Evolutionary conservation across 768 basidiomycete genomes (phyloP), one percentile per base, ranked within the genome.

Genomic region (Holtermannia corniformis): DNA sequence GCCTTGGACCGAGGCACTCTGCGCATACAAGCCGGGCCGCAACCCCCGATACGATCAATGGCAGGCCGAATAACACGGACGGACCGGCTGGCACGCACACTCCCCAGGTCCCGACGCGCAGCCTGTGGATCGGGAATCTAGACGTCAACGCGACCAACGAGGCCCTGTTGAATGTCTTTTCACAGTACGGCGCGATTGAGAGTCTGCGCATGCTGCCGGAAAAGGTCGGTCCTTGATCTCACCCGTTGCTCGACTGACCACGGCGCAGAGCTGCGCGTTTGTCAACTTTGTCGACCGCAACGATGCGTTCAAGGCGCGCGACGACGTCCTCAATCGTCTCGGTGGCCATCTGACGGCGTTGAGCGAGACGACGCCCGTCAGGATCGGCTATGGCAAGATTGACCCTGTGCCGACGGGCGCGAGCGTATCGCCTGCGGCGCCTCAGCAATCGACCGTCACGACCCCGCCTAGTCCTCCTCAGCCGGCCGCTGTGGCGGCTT

Each of bases 371-470:
- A 89, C 91, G 71, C 89, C 88, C 1, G 93, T 99, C 49, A 84
- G 95, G 44, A 92, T 99, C 65, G 95, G 95, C 1, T 99, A 95
- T 68, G 95, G 93, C 22, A 99, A 97, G 71, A 90, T 90, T 1
- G 92, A 96, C 65, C 92, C 90, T 61, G 93, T 89, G 3, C 93
- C 93, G 25, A 83, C 87, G 40, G 67, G 64, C 21, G 32, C 32
- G 16, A 37, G 32, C 32, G 32, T 37, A 7, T 37, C 32, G 32
- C 32, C 32, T 7, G 16, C 7, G 10, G 10, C 32, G 16, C 86
- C 89, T 5, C 86, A 89, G 14, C 82, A 87, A 27, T 88, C 87
- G 62, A 85, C 85, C 22, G 78, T 79, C 22, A 75, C 76, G 37
- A 78, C 72, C 19, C 53, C 70, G 24, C 59, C 71, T 22, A 68